phyloP scores from a whole-genome alignment of 768 basidiomycete genomes.

The Paxillus rubicundulus region DNA sequence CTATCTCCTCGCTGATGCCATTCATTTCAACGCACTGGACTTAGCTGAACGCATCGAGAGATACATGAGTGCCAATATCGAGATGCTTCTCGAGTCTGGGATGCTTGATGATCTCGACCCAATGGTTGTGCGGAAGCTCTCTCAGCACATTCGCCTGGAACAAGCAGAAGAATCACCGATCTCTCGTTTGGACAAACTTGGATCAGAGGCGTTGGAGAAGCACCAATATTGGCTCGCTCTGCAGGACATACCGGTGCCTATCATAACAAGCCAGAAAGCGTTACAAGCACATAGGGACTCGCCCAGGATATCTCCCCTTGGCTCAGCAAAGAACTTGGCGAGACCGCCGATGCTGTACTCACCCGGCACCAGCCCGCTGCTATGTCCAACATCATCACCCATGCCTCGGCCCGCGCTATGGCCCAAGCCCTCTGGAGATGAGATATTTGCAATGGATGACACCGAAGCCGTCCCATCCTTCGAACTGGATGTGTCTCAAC shows the following conservation, averaged over 20 bases:
- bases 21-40: slow-evolving; percentile 66
- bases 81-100: slow-evolving; percentile 77
- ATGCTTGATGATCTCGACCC: slow-evolving; percentile 75
- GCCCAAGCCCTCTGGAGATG: slow-evolving; percentile 44
- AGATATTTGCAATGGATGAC: slow-evolving; percentile 86
- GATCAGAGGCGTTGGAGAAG: slow-evolving; percentile 54
- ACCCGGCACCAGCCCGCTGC: slow-evolving; percentile 23
- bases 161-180: slow-evolving; percentile 70
- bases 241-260: slow-evolving; percentile 64
- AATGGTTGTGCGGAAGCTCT: slow-evolving; percentile 65
- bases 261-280: slow-evolving; percentile 35
- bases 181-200: slow-evolving; percentile 53
- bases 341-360: slow-evolving; percentile 3
- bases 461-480: slow-evolving; percentile 40
- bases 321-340: slow-evolving; percentile 14
- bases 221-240: slow-evolving; percentile 68
- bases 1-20: slow-evolving; percentile 78
- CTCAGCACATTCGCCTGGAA: slow-evolving; percentile 49
- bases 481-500: slow-evolving; percentile 16
- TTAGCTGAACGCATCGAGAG: slow-evolving; percentile 70
- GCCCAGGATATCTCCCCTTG: slow-evolving; percentile 32
- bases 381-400: slow-evolving; percentile 13
- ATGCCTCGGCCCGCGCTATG: slow-evolving; percentile 1
- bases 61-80: slow-evolving; percentile 82
- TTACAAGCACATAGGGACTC: slow-evolving; percentile 24